These are phyloP conservation scores for Talaromyces sp. DNA, from an alignment of 2,329 filamentous ascomycete genomes.

Conservation along the genomic window DNA sequence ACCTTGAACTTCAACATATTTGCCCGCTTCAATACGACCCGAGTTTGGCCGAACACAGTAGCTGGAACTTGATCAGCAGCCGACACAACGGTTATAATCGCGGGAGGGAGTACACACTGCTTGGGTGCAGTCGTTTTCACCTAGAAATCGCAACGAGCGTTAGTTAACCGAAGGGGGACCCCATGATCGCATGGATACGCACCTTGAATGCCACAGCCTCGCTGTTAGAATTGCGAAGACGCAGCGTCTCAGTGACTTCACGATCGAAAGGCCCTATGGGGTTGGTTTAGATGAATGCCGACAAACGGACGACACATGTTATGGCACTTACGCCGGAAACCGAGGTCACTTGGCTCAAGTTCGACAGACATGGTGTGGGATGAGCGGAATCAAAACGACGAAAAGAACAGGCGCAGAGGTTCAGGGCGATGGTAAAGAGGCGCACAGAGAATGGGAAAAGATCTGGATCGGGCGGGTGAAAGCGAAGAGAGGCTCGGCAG, in stretches of 20 bases:
- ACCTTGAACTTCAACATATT: conserved; percentile 91
- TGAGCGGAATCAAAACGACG: conserved; percentile 14
- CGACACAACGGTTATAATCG: conserved; percentile 7
- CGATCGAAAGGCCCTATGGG: conserved; percentile 57
- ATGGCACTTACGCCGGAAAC: conserved; percentile 69
- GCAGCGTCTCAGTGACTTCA: conserved; percentile 59
- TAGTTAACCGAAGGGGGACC: conserved; percentile 11
- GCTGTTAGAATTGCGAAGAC: conserved; percentile 53
- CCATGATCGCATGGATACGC: conserved; percentile 18
- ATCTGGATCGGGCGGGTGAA: not conserved
- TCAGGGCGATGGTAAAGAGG: not conserved
- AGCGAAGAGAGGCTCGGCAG: conserved; percentile 1
- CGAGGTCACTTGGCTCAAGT: conserved; percentile 84
- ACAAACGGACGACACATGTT: conserved; percentile 7
- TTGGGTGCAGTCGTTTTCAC: conserved; percentile 99
- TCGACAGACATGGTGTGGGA: conserved; percentile 77
- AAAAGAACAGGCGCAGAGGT: conserved; percentile 17
- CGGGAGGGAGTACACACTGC: conserved; percentile 62
- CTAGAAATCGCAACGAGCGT: conserved; percentile 44
- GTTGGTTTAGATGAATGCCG: conserved; percentile 10
- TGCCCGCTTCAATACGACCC: conserved; percentile 85
- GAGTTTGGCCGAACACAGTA: conserved; percentile 98
- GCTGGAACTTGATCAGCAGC: conserved; percentile 47
- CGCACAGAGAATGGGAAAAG: not conserved
- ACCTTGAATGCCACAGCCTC: conserved; percentile 63